Conservation (phyloP, 805 yeast genomes). For the Ogataea pini region DNA sequence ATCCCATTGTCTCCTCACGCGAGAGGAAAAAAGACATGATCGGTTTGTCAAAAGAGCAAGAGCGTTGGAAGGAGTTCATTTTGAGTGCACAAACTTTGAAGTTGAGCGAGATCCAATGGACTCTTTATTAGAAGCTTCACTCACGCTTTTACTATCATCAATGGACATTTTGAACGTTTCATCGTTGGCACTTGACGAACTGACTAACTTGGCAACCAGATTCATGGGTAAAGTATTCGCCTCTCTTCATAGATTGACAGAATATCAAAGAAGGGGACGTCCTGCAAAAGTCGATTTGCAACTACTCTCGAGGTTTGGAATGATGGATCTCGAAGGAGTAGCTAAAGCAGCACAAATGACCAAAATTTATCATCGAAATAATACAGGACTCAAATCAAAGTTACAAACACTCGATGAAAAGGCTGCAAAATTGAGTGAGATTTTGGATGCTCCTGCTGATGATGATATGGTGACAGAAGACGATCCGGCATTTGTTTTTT, state of each 20-base stretch:
- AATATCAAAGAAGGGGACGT: slow-evolving; percentile 58
- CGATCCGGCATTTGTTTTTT: slow-evolving; percentile 54
- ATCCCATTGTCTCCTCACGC: not conserved
- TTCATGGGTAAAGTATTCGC: slow-evolving; percentile 41
- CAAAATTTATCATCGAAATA: slow-evolving; percentile 18
- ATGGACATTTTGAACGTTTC: slow-evolving; percentile 33
- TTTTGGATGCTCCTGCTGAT: slow-evolving; percentile 22
- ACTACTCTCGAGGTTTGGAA: slow-evolving; percentile 45
- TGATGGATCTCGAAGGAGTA: slow-evolving; percentile 42
- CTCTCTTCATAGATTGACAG: slow-evolving; percentile 51
- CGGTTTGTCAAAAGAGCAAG: slow-evolving; percentile 3
- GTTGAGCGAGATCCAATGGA: slow-evolving; percentile 34
- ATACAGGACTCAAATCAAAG: not conserved
- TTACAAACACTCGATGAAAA: slow-evolving; percentile 12
- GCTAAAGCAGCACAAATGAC: slow-evolving; percentile 34
- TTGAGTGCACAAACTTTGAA: not conserved
- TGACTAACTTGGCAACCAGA: slow-evolving; percentile 37
- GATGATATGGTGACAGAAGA: slow-evolving; percentile 36
- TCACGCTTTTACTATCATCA: slow-evolving; percentile 39
- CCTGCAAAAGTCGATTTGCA: slow-evolving; percentile 55
- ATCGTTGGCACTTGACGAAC: slow-evolving; percentile 39
- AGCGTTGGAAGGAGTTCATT: not conserved
- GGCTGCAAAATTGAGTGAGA: slow-evolving; percentile 8
- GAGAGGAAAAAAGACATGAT: slow-evolving; percentile 8
- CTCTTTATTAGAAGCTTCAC: slow-evolving; percentile 33